A percentile compares a stretch with the other conserved stretches of the same genome.
These are phyloP conservation scores for Plasmodium billcollinsi DNA, from an alignment of 169 alveolate genomes.

Conservation along the genomic window DNA sequence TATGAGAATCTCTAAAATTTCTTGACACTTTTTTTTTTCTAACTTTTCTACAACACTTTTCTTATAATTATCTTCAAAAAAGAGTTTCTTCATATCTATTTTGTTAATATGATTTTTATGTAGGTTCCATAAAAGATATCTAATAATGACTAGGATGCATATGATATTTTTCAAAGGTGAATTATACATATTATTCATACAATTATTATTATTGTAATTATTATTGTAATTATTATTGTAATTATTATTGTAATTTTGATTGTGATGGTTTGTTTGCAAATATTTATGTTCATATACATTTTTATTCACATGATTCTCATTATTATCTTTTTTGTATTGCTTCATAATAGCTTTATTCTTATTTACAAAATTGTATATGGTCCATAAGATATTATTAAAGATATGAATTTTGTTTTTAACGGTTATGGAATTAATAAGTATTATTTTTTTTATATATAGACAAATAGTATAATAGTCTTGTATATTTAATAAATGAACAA, in stretches of 20 bases:
- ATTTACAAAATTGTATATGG: neutral
- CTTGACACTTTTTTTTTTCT: slow-evolving; percentile 37
- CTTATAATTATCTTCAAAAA: slow-evolving; percentile 36
- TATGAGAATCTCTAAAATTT: slow-evolving; percentile 29
- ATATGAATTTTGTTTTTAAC: slow-evolving; percentile 24
- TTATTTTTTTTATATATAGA: slow-evolving; percentile 18
- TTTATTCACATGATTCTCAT: too few relatives aligned
- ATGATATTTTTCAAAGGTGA: slow-evolving; percentile 22
- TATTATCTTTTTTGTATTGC: too few relatives aligned
- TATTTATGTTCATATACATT: neutral
- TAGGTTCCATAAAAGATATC: slow-evolving; percentile 23
- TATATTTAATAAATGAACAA: slow-evolving; percentile 1
- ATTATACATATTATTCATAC: neutral
- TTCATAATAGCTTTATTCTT: too few relatives aligned
- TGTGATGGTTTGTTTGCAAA: neutral
- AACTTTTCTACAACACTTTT: slow-evolving; percentile 42
- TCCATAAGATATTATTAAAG: slow-evolving; percentile 11
- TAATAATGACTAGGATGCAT: slow-evolving; percentile 2
- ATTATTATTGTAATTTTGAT: too few relatives aligned
- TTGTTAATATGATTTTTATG: neutral
- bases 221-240: too few relatives aligned
- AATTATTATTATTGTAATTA: neutral
- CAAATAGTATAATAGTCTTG: slow-evolving; percentile 28
- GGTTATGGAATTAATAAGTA: slow-evolving; percentile 5
- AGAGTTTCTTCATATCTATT: slow-evolving; percentile 35